Evolutionary conservation across 2,329 filamentous ascomycete species (phyloP), one percentile per base, ranked within the genome.

Genomic region (Waltergamsia citrina): DNA sequence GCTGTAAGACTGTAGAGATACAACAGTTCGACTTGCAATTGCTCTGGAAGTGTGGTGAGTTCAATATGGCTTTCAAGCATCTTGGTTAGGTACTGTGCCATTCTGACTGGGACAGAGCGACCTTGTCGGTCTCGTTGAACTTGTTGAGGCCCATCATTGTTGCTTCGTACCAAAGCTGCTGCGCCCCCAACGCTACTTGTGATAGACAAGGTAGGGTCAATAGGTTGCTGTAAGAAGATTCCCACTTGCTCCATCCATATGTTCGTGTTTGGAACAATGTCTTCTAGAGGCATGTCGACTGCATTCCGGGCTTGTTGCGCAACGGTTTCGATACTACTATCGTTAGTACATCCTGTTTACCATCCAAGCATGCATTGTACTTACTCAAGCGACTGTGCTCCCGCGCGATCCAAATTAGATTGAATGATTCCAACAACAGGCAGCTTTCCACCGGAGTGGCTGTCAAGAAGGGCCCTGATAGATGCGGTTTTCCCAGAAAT

Each of bases 101-200:
- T 83, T 36, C 90, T 71, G 11, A 85, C 73, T 1, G 85, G 76
- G 35, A 83, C 65, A 3, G 85, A 85, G 21, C 78, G 74, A 0
- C 83, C 83, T 42, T 74, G 71, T 4, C 69, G 62, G 50, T 94
- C 87, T 28, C 80, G 67, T 21, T 60, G 50, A 12, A 70, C 22
- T n/a, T 18, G 23, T 15, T 16, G 20, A n/a, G 7, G 25, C n/a
- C 9, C 16, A 4, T 22, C 23, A 6, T 17, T 23, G 11, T 21
- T 12, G 11, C 14, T 14, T 12, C 22, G 20, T 1, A 81, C 65
- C 4, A 94, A 58, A 42, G 81, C 78, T 6, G 83, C 71, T 1
- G 75, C 74, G 4, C 85, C 85, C 1, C 74, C 77, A 6, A 94
- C 62, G 17, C 69, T 69, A 48, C 78, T 88, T 3, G 81, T 85